These are phyloP conservation scores for Phytophthora vignae DNA, from an alignment of 352 stramenopile genomes.

Conservation along the genomic window DNA sequence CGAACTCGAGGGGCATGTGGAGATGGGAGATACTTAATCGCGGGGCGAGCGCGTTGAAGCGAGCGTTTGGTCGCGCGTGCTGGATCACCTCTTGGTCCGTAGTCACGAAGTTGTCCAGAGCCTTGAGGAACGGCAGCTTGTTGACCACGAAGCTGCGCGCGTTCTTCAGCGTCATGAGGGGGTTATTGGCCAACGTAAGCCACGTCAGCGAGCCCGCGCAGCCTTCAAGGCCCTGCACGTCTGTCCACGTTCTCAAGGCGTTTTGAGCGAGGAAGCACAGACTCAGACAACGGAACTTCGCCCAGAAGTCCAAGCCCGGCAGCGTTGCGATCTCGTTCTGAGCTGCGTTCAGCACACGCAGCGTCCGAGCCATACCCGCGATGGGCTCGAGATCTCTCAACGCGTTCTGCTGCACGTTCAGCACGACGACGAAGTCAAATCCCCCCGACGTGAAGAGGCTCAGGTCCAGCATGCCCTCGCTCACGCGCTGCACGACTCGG, in stretches of 20 bases:
- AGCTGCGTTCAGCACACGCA: conserved; percentile 68
- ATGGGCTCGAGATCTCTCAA: conserved; percentile 68
- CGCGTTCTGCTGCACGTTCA: conserved; percentile 71
- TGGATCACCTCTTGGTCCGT: conserved; percentile 73
- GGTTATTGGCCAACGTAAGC: conserved; percentile 69
- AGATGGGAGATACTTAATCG: conserved; percentile 47
- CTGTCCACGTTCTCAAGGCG: conserved; percentile 50
- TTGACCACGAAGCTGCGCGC: conserved; percentile 76
- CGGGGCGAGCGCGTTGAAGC: conserved; percentile 46
- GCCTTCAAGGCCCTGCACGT: conserved; percentile 56
- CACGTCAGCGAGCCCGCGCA: conserved; percentile 56
- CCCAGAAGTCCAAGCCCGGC: conserved; percentile 60
- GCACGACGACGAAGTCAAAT: conserved; percentile 65
- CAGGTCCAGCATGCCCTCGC: conserved; percentile 43
- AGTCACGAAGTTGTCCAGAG: conserved; percentile 67
- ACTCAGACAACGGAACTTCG: conserved; percentile 50
- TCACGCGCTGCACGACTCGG: conserved; percentile 62
- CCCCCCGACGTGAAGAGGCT: conserved; percentile 41
- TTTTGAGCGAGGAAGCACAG: conserved; percentile 76
- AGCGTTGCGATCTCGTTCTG: conserved; percentile 64
- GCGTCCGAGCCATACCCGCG: conserved; percentile 40
- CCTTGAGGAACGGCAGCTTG: conserved; percentile 66
- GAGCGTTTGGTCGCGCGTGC: conserved; percentile 42
- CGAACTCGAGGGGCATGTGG: conserved; percentile 56
- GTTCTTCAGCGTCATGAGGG: conserved; percentile 60